Percentiles rank a stretch among this genome's conserved stretches.
Conservation (phyloP, 805 yeast genomes). For the Clavispora fructus region DNA sequence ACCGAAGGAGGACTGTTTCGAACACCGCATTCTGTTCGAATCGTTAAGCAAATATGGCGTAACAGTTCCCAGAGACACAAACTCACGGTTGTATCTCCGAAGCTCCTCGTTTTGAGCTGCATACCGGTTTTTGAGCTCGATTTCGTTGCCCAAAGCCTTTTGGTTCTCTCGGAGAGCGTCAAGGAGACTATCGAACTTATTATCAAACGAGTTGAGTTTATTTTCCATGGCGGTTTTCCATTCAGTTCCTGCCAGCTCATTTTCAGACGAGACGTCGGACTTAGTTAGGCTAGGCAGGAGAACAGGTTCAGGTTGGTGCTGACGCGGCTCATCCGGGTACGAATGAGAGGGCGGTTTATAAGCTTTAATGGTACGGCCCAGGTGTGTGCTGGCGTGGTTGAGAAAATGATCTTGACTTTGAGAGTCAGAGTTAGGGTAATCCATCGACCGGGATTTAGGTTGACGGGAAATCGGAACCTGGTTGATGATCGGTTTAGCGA, state of each 20-base stretch:
- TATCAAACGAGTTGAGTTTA: slow-evolving; percentile 32
- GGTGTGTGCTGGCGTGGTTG: not conserved
- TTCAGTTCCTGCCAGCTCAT: slow-evolving; percentile 1
- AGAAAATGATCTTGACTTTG: not conserved
- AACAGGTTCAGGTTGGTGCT: not conserved
- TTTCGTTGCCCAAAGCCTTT: slow-evolving; percentile 19
- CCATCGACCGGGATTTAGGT: not conserved
- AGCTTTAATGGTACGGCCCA: not conserved
- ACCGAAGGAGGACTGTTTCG: not conserved
- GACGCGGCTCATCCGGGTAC: not conserved
- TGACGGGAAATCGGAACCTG: not conserved
- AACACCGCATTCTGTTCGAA: not conserved
- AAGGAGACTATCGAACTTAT: slow-evolving; percentile 33
- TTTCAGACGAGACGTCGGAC: too few relatives aligned
- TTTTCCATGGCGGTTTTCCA: slow-evolving; percentile 35
- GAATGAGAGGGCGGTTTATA: not conserved
- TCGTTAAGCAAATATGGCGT: not conserved
- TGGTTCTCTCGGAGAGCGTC: slow-evolving; percentile 32
- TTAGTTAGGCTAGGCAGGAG: too few relatives aligned
- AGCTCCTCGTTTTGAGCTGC: not conserved
- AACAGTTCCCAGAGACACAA: not conserved
- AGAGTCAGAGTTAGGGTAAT: not conserved
- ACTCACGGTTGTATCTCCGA: not conserved
- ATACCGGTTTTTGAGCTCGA: slow-evolving; percentile 7
- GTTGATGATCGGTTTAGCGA: not conserved